phyloP scores from a whole-genome alignment of 2,329 filamentous ascomycete genomes.

The Neofusicoccum sp. region DNA sequence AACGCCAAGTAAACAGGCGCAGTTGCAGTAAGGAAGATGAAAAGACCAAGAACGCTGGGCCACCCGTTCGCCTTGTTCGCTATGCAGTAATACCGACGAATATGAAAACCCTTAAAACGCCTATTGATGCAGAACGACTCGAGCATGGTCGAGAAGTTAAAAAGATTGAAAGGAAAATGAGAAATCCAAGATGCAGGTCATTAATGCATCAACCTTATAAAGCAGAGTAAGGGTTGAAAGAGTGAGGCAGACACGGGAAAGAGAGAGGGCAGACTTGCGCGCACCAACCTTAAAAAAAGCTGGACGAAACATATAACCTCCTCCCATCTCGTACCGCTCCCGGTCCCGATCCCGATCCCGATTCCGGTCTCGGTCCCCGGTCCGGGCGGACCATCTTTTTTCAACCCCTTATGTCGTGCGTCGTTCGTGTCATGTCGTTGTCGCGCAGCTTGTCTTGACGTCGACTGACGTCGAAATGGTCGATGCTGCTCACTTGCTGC shows the following conservation, averaged over 20 bases:
- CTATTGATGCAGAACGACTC: not conserved
- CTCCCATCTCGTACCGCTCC: not conserved
- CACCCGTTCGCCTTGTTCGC: not conserved
- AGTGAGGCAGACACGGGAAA: not conserved
- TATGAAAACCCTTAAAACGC: not conserved
- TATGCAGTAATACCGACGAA: not conserved
- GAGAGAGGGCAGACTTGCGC: not conserved
- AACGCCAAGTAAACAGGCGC: not conserved
- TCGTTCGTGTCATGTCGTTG: too few species aligned
- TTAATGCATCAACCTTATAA: too few species aligned
- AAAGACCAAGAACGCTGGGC: not conserved
- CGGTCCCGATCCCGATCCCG: too few species aligned
- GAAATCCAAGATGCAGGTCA: not conserved
- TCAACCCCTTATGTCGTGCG: too few species aligned
- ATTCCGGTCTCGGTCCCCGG: too few species aligned
- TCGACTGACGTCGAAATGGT: too few species aligned
- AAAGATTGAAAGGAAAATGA: not conserved
- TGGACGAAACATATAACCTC: not conserved
- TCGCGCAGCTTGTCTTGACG: too few species aligned
- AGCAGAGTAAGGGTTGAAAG: too few species aligned
- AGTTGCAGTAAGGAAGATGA: not conserved
- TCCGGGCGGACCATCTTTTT: too few species aligned
- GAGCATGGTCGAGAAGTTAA: not conserved
- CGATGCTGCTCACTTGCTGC: too few species aligned
- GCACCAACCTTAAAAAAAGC: not conserved